Percentiles rank a stretch among this genome's conserved stretches.
phyloP scores from a whole-genome alignment of 1,284 basidiomycete genomes.

The Trichosporon sp. region DNA sequence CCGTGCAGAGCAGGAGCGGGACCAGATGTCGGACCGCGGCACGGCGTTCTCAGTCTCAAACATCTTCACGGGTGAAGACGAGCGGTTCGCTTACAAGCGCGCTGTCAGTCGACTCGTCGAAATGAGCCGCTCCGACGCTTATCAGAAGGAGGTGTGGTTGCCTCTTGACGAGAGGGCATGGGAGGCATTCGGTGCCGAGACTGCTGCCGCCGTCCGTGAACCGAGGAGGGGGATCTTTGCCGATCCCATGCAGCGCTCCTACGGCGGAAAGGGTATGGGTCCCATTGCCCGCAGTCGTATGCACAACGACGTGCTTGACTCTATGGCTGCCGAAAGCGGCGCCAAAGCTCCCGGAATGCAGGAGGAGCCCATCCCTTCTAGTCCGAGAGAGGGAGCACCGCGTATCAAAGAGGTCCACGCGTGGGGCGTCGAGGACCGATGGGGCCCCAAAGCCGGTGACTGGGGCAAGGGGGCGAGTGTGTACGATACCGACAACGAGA shows the following conservation, averaged over 20 bases:
- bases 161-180: conserved; percentile 56
- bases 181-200: conserved; percentile 41
- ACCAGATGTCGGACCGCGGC: conserved; percentile 55
- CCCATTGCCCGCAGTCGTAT: conserved; percentile 3
- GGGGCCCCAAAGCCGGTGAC: conserved; percentile 58
- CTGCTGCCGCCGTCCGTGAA: not conserved
- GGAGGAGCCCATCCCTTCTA: conserved; percentile 16
- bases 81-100: conserved; percentile 68
- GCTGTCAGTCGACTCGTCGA: conserved; percentile 69
- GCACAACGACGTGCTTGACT: conserved; percentile 18
- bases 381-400: conserved; percentile 37
- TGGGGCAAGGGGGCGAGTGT: conserved; percentile 58
- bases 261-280: conserved; percentile 4
- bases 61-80: conserved; percentile 71
- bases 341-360: not conserved
- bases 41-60: conserved; percentile 58
- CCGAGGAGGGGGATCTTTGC: not conserved
- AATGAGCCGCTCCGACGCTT: conserved; percentile 64
- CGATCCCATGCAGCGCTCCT: not conserved
- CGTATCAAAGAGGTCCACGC: conserved; percentile 49
- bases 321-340: conserved; percentile 22
- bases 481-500: conserved; percentile 22
- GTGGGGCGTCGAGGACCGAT: conserved; percentile 57
- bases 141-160: conserved; percentile 57
- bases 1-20: conserved; percentile 36